Percentiles rank a stretch among this genome's conserved stretches.
phyloP scores from a whole-genome alignment of 495 filamentous ascomycete species.

The Corynascus novoguineensis region DNA sequence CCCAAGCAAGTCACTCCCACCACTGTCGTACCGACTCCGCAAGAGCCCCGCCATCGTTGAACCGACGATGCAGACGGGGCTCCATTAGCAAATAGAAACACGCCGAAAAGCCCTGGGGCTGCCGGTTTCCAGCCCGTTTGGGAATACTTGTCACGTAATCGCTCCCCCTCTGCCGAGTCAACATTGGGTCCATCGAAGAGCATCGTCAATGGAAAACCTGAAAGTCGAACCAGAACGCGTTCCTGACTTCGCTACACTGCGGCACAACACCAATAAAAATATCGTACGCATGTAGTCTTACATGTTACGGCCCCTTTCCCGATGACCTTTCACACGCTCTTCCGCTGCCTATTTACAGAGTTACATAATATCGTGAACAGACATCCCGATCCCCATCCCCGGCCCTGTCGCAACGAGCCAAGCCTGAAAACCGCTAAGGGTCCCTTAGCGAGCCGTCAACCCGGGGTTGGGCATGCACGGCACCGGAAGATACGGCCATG shows the following conservation, averaged over 20 bases:
- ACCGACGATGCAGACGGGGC: conserved; percentile 2
- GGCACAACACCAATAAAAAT: too few species aligned
- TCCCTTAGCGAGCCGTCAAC: neutral
- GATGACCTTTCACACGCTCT: neutral
- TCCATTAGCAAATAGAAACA: conserved; percentile 48
- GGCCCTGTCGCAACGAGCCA: neutral
- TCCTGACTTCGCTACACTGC: too few species aligned
- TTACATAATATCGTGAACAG: too few species aligned
- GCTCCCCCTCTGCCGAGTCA: conserved; percentile 38
- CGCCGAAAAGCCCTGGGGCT: conserved; percentile 17
- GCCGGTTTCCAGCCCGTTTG: conserved; percentile 30
- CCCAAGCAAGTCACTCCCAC: neutral
- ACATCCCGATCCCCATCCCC: neutral
- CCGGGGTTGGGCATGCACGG: conserved; percentile 7
- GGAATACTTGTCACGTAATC: conserved; percentile 51
- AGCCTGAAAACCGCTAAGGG: neutral
- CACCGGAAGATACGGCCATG: conserved; percentile 6
- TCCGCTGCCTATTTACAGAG: too few species aligned
- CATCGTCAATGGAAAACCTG: neutral
- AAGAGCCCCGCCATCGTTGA: conserved; percentile 5
- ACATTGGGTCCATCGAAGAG: conserved; percentile 2
- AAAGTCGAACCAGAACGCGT: too few species aligned
- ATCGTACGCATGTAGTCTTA: too few species aligned
- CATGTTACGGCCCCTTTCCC: neutral
- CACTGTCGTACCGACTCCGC: neutral